Base-by-base conservation (phyloP, 306 rosid species). In the Arachis hypogaea region DNA sequence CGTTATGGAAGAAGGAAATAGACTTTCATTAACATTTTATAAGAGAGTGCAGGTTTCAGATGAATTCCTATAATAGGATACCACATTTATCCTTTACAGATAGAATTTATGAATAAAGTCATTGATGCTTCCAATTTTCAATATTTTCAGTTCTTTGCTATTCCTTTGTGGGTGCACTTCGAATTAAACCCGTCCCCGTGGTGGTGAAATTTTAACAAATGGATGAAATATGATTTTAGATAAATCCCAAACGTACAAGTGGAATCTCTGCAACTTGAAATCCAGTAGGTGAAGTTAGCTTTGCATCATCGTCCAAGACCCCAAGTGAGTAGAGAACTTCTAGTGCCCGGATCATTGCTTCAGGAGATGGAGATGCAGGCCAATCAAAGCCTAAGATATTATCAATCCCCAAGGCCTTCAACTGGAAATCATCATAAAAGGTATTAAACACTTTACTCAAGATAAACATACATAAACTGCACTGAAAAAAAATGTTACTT, bases 241-340 rank as follows among this genome's bases (percentile, higher is more conserved):
- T 42, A 18, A 55, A 79, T 45, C 11, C 28, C 41, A 58, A 78
- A 85, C 88, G 43, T 89, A 91, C 98, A 70, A 93, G 88, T 73
- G 98, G 97, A 84, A 93, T 83, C 88, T 93, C 98, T 59, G 96
- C 96, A 80, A 91, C 88, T 88, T 91, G 98, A 77, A 93, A 91
- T 80, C 98, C 98, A 78, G 90, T 77, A 5, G 96, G 98, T 72
- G 98, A 85, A 82, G 92, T 89, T 79, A 93, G 97, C 87, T 89
- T 93, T 58, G 94, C 97, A 87, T 93, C 97, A 58, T 89, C 94
- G 74, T 91, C 92, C 86, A 93, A 76, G 69, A 89, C 87, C 52
- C 91, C 96, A 57, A 93, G 96, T 41, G 97, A 93, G 87, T 86
- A 93, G 64, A 93, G 93, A 70, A 93, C 88, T 86, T 93, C 98